Evolutionary conservation across 2,329 filamentous ascomycete species (phyloP).

Genomic region (Fusarium verticillioides): DNA sequence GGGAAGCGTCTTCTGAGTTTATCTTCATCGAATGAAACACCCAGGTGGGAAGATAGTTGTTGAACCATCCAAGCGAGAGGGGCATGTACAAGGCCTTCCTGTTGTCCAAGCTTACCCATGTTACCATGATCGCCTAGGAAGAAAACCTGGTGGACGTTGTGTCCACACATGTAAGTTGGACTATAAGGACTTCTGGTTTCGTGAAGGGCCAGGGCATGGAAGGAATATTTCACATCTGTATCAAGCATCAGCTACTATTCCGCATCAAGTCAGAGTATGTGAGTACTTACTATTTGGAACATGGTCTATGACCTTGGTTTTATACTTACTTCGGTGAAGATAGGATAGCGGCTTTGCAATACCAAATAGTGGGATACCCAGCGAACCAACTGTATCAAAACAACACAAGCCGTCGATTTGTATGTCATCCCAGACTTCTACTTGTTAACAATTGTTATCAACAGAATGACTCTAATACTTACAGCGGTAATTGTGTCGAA

Average conservation of each 20-base stretch:
- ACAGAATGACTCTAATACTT: not conserved
- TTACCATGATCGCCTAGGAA: not conserved
- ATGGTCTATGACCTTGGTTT: not conserved
- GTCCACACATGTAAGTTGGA: not conserved
- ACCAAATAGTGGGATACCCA: not conserved
- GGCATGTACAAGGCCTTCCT: not conserved
- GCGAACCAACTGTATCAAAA: not conserved
- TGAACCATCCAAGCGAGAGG: not conserved
- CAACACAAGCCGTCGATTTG: not conserved
- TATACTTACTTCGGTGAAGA: not conserved
- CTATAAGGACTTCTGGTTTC: not conserved
- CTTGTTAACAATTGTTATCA: not conserved
- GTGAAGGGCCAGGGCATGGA: not conserved
- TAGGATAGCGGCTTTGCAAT: not conserved
- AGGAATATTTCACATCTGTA: not conserved
- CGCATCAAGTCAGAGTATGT: fast-evolving
- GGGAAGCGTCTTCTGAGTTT: not conserved
- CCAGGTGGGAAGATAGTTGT: not conserved
- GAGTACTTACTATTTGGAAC: not conserved
- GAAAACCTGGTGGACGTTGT: not conserved
- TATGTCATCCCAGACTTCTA: not conserved
- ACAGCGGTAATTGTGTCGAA: not conserved
- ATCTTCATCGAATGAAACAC: not conserved
- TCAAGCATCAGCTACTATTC: not conserved
- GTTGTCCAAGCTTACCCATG: not conserved